Conservation (phyloP, 2,329 filamentous ascomycete species). For the Calonectria ilicicola region DNA sequence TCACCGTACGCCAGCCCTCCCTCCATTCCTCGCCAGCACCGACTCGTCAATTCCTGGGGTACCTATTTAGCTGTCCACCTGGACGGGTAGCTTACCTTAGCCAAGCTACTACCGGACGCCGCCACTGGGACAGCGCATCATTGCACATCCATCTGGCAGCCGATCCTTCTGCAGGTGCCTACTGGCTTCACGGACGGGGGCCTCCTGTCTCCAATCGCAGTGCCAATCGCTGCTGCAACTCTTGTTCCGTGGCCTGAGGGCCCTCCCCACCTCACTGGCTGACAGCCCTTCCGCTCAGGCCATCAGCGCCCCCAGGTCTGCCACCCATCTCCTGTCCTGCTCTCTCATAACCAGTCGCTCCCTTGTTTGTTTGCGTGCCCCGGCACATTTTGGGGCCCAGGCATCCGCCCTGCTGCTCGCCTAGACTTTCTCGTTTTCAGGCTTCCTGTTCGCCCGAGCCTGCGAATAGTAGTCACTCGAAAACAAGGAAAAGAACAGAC, state of each 20-base stretch:
- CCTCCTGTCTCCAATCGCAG: constrained; percentile 38
- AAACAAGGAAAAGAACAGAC: neutral
- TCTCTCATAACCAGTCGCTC: constrained; percentile 33
- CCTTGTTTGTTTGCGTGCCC: constrained; percentile 11
- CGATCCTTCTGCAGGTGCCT: constrained; percentile 34
- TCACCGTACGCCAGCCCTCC: neutral
- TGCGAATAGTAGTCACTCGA: constrained; percentile 5
- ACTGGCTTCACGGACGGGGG: constrained; percentile 21
- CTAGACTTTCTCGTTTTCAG: constrained; percentile 3
- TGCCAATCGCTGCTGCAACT: constrained; percentile 26
- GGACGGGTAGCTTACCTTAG: constrained; percentile 26
- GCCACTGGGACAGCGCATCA: constrained; percentile 23
- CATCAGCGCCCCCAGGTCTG: constrained; percentile 22
- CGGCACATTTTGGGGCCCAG: constrained; percentile 19
- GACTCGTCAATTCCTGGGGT: neutral
- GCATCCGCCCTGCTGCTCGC: constrained; percentile 15
- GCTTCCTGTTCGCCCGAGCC: neutral
- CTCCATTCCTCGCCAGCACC: neutral
- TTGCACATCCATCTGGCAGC: constrained; percentile 24
- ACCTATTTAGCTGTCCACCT: constrained; percentile 9
- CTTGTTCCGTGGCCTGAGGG: constrained; percentile 32
- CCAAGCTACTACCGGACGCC: constrained; percentile 24
- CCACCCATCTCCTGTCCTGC: constrained; percentile 27
- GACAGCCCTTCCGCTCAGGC: constrained; percentile 30
- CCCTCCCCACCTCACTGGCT: constrained; percentile 35